Evolutionary conservation across 1,284 basidiomycete genomes (phyloP).

Genomic region (Ustilago tritici): DNA sequence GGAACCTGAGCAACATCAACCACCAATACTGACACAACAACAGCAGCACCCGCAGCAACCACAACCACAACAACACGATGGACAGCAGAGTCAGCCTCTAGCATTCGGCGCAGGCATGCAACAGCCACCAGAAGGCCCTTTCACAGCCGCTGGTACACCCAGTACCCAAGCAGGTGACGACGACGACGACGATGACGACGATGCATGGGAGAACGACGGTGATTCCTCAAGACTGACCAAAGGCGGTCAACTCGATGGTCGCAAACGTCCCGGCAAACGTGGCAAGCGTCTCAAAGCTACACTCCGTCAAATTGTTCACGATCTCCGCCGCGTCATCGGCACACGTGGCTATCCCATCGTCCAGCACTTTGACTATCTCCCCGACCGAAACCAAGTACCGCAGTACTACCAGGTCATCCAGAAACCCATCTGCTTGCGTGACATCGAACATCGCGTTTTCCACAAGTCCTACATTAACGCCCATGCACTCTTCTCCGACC

Average conservation of each 20-base stretch:
- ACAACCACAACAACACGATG: conserved; percentile 1
- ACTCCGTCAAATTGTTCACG: conserved; percentile 55
- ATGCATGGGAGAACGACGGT: conserved; percentile 22
- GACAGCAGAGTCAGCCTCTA: background rate
- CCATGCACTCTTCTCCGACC: conserved; percentile 57
- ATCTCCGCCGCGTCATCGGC: conserved; percentile 43
- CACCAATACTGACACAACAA: background rate
- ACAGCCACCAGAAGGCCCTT: conserved; percentile 8
- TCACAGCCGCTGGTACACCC: conserved; percentile 33
- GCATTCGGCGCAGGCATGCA: background rate
- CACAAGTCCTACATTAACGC: conserved; percentile 62
- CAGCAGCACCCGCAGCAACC: conserved; percentile 5
- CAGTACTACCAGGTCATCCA: conserved; percentile 67
- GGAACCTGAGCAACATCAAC: conserved; percentile 2
- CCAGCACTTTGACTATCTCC: conserved; percentile 61
- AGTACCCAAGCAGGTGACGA: conserved; percentile 38
- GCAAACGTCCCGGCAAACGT: conserved; percentile 56
- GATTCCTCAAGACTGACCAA: conserved; percentile 47
- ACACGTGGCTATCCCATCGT: conserved; percentile 45
- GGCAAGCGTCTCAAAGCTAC: conserved; percentile 65
- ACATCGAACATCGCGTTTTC: conserved; percentile 59
- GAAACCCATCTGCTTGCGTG: conserved; percentile 57
- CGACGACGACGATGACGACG: conserved; percentile 35
- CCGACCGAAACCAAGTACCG: conserved; percentile 57
- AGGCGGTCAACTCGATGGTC: conserved; percentile 45